Percentiles rank a stretch among this genome's conserved stretches.
These are phyloP conservation scores for Petrea volubilis DNA, from an alignment of 257 asterid genomes.

Conservation along the genomic window DNA sequence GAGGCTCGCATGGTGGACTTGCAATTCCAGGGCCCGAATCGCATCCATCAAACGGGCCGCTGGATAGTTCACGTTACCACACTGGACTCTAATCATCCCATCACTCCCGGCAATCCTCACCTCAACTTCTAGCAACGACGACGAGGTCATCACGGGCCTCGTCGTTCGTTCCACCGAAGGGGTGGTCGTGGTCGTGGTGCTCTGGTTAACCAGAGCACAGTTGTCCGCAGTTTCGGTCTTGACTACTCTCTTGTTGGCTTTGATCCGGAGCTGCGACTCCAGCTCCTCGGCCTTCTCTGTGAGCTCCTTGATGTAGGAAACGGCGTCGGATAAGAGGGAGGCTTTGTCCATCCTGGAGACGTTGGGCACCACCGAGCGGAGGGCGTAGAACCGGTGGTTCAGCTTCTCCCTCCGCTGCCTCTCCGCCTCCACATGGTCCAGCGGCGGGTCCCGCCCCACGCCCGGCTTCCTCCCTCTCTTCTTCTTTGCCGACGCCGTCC, in stretches of 20 bases:
- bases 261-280: slow-evolving; percentile 29
- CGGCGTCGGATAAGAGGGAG: slow-evolving; percentile 76
- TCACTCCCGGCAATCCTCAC: slow-evolving; percentile 65
- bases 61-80: slow-evolving; percentile 53
- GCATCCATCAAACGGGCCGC: slow-evolving; percentile 66
- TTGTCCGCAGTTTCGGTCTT: slow-evolving; percentile 33
- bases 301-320: slow-evolving; percentile 67
- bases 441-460: slow-evolving; percentile 31
- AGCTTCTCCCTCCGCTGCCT: slow-evolving; percentile 90
- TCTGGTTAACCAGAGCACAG: slow-evolving; percentile 42
- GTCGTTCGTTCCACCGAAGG: slow-evolving; percentile 20
- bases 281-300: slow-evolving; percentile 53
- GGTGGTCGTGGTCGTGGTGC: slow-evolving; percentile 31
- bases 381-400: slow-evolving; percentile 76
- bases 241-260: slow-evolving; percentile 1
- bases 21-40: slow-evolving; percentile 55
- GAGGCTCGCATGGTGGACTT: slow-evolving; percentile 78
- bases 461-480: slow-evolving; percentile 71
- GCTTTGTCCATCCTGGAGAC: slow-evolving; percentile 85
- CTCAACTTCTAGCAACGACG: slow-evolving; percentile 40
- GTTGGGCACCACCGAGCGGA: slow-evolving; percentile 81
- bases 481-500: slow-evolving; percentile 20
- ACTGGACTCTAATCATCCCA: slow-evolving; percentile 84
- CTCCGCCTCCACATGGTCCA: slow-evolving; percentile 85
- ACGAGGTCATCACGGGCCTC: background rate